These are phyloP conservation scores for Pyrus bretschneideri DNA, from an alignment of 306 rosid species.

Conservation along the genomic window DNA sequence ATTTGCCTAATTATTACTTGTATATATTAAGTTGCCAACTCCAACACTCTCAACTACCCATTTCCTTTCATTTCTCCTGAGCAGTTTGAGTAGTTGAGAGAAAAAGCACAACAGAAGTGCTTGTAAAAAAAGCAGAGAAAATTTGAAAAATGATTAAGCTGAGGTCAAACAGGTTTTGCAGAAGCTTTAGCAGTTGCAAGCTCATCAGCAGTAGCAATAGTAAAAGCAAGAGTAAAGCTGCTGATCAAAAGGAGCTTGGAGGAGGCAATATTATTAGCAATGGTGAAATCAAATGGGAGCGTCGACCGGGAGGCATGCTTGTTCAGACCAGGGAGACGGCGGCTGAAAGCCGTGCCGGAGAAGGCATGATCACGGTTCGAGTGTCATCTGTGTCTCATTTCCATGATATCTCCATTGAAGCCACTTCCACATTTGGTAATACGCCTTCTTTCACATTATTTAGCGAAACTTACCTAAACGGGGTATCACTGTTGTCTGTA, in stretches of 20 bases:
- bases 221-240: constrained; percentile 2
- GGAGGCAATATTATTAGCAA: background rate
- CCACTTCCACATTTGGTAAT: constrained; percentile 87
- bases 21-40: constrained; percentile 37
- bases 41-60: constrained; percentile 10
- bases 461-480: too few species aligned
- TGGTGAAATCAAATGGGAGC: constrained; percentile 83
- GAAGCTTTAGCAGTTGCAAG: constrained; percentile 52
- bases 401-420: constrained; percentile 63
- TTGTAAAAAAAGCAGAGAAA: background rate
- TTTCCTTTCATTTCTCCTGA: background rate
- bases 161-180: constrained; percentile 66
- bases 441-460: background rate
- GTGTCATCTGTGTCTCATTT: constrained; percentile 72
- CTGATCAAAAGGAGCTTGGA: constrained; percentile 17
- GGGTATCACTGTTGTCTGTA: too few species aligned
- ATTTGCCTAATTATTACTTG: background rate
- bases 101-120: background rate
- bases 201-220: constrained; percentile 28
- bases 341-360: constrained; percentile 25
- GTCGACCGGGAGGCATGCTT: constrained; percentile 96
- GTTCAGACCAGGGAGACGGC: constrained; percentile 72
- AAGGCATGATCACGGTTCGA: constrained; percentile 61
- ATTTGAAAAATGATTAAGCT: constrained; percentile 58
- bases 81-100: constrained; percentile 4